Percentiles rank a stretch among this genome's conserved stretches.
Evolutionary conservation across 78 protist species (phyloP).

Genomic region (Protostelium mycophagum): DNA sequence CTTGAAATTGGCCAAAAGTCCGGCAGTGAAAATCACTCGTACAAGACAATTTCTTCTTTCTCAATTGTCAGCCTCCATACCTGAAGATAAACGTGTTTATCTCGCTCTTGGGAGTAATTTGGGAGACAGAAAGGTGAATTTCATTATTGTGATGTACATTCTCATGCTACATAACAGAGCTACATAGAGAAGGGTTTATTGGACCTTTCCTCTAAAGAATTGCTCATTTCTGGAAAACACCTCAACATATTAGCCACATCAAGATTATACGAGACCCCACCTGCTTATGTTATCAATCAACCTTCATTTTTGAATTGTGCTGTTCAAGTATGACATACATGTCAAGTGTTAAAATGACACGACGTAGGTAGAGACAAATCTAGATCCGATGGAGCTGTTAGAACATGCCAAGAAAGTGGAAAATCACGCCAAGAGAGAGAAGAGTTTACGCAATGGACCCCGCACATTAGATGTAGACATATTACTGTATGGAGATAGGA

Average conservation of each 20-base stretch:
- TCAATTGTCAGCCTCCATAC: not conserved
- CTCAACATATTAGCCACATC: constrained; percentile 31
- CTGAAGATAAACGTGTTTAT: not conserved
- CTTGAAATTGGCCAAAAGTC: constrained; percentile 49
- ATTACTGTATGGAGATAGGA: constrained; percentile 28
- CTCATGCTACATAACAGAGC: not conserved
- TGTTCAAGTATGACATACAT: constrained; percentile 8
- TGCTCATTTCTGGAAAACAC: not conserved
- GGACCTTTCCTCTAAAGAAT: not conserved
- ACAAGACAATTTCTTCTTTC: constrained; percentile 16
- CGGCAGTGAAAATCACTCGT: constrained; percentile 47
- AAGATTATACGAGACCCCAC: constrained; percentile 52
- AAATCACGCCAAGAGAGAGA: constrained; percentile 38
- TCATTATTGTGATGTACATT: constrained; percentile 4
- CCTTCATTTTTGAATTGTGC: constrained; percentile 54
- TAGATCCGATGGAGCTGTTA: constrained; percentile 42
- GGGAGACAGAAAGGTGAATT: constrained; percentile 32
- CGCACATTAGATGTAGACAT: constrained; percentile 74
- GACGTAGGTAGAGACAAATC: constrained; percentile 7
- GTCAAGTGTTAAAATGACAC: not conserved
- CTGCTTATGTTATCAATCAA: constrained; percentile 63
- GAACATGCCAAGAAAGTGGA: constrained; percentile 38
- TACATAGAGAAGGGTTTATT: not conserved
- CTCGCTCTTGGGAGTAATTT: constrained; percentile 45
- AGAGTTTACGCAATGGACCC: constrained; percentile 60